Percentiles rank a stretch among this genome's conserved stretches.
These are phyloP conservation scores for Tetracladium setigerum DNA, from an alignment of 495 filamentous ascomycete genomes.

Conservation along the genomic window DNA sequence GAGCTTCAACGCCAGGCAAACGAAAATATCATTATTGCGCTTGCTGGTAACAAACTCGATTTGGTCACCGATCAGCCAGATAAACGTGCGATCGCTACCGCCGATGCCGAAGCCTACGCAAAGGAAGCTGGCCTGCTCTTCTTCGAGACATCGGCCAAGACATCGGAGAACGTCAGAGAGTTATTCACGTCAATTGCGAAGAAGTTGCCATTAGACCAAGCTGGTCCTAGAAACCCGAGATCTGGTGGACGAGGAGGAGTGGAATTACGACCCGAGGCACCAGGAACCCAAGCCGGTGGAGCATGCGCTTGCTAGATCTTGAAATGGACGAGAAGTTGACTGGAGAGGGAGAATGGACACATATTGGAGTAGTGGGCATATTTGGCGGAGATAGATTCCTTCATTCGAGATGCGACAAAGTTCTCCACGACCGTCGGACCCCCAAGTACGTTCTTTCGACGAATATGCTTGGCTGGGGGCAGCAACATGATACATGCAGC, in stretches of 20 bases:
- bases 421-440: neutral
- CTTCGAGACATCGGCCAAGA: slow-evolving; percentile 97
- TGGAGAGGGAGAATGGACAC: too few species aligned
- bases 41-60: slow-evolving; percentile 97
- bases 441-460: slow-evolving; percentile 3
- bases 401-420: neutral
- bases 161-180: slow-evolving; percentile 88
- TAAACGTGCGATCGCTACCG: slow-evolving; percentile 81
- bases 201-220: slow-evolving; percentile 94
- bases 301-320: slow-evolving; percentile 71
- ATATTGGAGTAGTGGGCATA: too few species aligned
- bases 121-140: slow-evolving; percentile 88
- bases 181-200: slow-evolving; percentile 97
- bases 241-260: slow-evolving; percentile 72
- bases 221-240: slow-evolving; percentile 73
- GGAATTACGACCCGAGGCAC: slow-evolving; percentile 68
- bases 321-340: too few species aligned
- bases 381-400: too few species aligned
- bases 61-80: slow-evolving; percentile 82
- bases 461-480: slow-evolving; percentile 1
- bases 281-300: slow-evolving; percentile 64
- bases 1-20: slow-evolving; percentile 97
- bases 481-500: slow-evolving; percentile 9
- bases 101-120: slow-evolving; percentile 92
- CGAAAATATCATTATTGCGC: slow-evolving; percentile 97